A percentile compares a stretch with the other conserved stretches of the same genome.
Conservation (phyloP, 2,329 filamentous ascomycete genomes). For the Knoxdaviesia capensis region DNA sequence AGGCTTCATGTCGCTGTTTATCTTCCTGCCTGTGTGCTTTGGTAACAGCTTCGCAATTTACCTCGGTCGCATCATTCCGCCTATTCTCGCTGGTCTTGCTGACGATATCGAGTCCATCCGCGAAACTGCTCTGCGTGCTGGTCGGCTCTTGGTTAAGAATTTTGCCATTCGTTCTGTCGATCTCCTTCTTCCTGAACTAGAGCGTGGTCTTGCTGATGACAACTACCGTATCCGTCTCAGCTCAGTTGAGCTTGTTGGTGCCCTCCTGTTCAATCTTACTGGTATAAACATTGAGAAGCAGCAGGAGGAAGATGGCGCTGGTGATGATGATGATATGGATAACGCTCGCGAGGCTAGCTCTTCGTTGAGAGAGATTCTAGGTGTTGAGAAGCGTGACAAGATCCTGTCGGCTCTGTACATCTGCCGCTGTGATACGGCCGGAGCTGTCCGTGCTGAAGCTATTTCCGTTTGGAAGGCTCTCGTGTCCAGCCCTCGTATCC, state of each 20-base stretch:
- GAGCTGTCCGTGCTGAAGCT: conserved; percentile 72
- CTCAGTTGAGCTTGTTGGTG: conserved; percentile 91
- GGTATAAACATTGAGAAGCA: conserved; percentile 69
- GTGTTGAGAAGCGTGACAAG: conserved; percentile 91
- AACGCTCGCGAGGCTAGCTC: conserved; percentile 68
- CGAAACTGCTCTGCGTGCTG: conserved; percentile 86
- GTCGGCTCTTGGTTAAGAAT: conserved; percentile 91
- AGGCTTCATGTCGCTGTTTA: conserved; percentile 98
- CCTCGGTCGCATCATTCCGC: conserved; percentile 83
- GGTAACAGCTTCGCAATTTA: conserved; percentile 97
- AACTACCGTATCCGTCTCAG: conserved; percentile 95
- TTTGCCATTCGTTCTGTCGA: conserved; percentile 92
- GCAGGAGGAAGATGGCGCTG: conserved; percentile 36
- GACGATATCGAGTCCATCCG: conserved; percentile 94
- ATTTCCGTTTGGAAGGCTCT: conserved; percentile 93
- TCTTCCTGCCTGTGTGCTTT: conserved; percentile 96
- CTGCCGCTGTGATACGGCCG: conserved; percentile 90
- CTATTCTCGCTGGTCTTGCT: conserved; percentile 81
- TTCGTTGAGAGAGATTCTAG: conserved; percentile 84
- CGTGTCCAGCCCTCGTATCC: conserved; percentile 73
- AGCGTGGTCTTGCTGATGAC: conserved; percentile 91
- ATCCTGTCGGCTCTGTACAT: conserved; percentile 95
- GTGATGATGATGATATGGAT: conserved; percentile 56
- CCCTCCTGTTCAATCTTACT: conserved; percentile 91
- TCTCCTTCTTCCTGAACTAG: conserved; percentile 78